Base-by-base conservation (phyloP, 176 grass and related monocot species). In the Hsuehochloa calcarea region DNA sequence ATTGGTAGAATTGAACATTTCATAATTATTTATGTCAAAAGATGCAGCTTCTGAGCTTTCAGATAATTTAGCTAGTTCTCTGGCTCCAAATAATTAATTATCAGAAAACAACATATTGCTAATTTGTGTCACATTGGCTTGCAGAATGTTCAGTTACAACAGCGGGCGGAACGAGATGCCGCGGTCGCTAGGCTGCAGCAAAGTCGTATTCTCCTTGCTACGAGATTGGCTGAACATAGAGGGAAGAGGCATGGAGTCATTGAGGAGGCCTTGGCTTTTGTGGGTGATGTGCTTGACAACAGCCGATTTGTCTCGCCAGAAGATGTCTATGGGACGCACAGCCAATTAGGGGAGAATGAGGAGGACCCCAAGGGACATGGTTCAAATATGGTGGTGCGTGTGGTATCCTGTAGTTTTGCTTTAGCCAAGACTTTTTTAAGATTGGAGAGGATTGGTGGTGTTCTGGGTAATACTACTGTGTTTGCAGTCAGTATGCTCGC, bases 121-220 rank as follows among this genome's bases (percentile, higher is more conserved):
- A 84, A 67, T 69, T 56, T 71, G 31, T 55, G 60, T 84, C 46
- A 43, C 4, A 20, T 43, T 67, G 23, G 23, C 51, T 78, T 44
- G 50, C 85, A 96, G 93, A 87, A 82, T 54, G 81, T 96, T 70
- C 86, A 87, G 77, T 83, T 74, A 80, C 91, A 91, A 68, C 93
- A 93, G 67, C 88, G 63, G 59, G 77, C 84, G 1, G 91, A 91
- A 71, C 73, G 63, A 81, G 86, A 87, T 85, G 83, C 77, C 8
- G 91, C 86, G 13, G 88, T 93, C 56, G 80, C 91, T 80, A 85
- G 91, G 40, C 58, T 96, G 62, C 88, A 96, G 84, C 91, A 91
- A 84, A 93, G 93, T 51, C 86, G 89, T 31, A 71, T 80, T 50
- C 41, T 93, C 43, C 94, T 96, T 70, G 91, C 89, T 19, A 83